Conservation (phyloP, 2,329 filamentous ascomycete genomes). For the Coleophoma eucalyptorum region DNA sequence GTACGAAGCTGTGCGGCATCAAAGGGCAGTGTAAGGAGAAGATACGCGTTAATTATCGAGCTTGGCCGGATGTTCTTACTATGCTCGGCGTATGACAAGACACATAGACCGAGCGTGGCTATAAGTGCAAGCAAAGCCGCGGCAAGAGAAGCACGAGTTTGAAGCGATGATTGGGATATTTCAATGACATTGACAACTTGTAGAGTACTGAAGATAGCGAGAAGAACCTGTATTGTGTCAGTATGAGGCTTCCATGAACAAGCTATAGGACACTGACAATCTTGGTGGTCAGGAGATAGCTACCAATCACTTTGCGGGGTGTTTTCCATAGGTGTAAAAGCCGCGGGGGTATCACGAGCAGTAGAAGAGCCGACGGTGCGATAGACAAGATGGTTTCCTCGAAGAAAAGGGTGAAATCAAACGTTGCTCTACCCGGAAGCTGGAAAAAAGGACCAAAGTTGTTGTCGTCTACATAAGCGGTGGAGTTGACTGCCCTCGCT, state of each 20-base stretch:
- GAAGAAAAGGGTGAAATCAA: slow-evolving; percentile 24
- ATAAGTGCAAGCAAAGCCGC: slow-evolving; percentile 14
- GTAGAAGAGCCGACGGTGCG: slow-evolving; percentile 16
- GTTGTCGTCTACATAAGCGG: slow-evolving; percentile 5
- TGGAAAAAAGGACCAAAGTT: slow-evolving; percentile 13
- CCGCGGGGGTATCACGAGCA: slow-evolving; percentile 12
- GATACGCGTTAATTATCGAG: slow-evolving; percentile 17
- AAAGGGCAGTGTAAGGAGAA: slow-evolving; percentile 18
- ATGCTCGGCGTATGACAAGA: slow-evolving; percentile 19
- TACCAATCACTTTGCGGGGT: slow-evolving; percentile 11
- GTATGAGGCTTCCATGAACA: background rate
- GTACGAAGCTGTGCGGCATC: slow-evolving; percentile 17
- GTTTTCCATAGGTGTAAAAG: slow-evolving; percentile 12
- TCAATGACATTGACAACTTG: slow-evolving; percentile 13
- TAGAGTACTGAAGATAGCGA: slow-evolving; percentile 10
- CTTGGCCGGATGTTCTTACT: slow-evolving; percentile 15
- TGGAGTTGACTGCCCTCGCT: slow-evolving; percentile 5
- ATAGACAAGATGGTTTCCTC: slow-evolving; percentile 24
- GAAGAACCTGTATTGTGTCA: slow-evolving; percentile 8
- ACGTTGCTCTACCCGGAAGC: slow-evolving; percentile 7
- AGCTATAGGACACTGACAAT: slow-evolving; percentile 5
- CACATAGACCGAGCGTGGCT: slow-evolving; percentile 9
- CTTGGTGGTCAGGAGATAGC: slow-evolving; percentile 14
- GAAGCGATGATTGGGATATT: slow-evolving; percentile 7
- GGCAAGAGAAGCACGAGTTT: slow-evolving; percentile 15